Evolutionary conservation across 2,329 filamentous ascomycete genomes (phyloP).

Genomic region (Tympanopsis confertula): DNA sequence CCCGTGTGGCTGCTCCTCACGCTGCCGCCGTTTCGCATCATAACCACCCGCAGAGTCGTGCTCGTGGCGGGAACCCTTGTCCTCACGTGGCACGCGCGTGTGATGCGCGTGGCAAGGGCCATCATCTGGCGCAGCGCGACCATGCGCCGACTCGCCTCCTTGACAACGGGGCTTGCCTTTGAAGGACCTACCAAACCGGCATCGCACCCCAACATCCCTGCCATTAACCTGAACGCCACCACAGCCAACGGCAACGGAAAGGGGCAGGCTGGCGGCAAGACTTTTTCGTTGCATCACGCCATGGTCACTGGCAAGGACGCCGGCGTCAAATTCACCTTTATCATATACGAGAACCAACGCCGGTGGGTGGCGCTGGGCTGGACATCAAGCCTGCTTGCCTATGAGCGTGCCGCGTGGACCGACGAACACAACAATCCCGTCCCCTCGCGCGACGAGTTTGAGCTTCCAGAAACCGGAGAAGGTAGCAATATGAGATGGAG

Average conservation of each 20-base stretch:
- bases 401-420: constrained; percentile 85
- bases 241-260: constrained; percentile 6
- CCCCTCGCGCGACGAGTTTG: constrained; percentile 60
- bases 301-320: constrained; percentile 41
- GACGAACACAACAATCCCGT: constrained; percentile 85
- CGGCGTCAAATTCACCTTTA: constrained; percentile 90
- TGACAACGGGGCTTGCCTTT: constrained; percentile 73
- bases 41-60: constrained; percentile 75
- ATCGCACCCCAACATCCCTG: constrained; percentile 18
- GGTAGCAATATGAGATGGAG: constrained; percentile 45
- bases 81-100: constrained; percentile 83
- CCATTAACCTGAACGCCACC: constrained; percentile 29
- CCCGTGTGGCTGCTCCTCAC: constrained; percentile 80
- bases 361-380: constrained; percentile 91
- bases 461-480: constrained; percentile 49
- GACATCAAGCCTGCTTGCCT: constrained; percentile 82
- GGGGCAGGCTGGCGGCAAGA: constrained; percentile 6
- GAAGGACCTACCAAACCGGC: constrained; percentile 29
- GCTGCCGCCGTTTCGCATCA: constrained; percentile 68
- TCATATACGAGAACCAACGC: constrained; percentile 90
- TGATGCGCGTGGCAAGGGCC: constrained; percentile 71
- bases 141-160: constrained; percentile 56
- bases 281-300: constrained; percentile 21
- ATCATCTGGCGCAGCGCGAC: constrained; percentile 81
- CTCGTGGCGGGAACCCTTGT: constrained; percentile 78